Conservation (phyloP, 441 rosid genomes). For the Kokia cookei region DNA sequence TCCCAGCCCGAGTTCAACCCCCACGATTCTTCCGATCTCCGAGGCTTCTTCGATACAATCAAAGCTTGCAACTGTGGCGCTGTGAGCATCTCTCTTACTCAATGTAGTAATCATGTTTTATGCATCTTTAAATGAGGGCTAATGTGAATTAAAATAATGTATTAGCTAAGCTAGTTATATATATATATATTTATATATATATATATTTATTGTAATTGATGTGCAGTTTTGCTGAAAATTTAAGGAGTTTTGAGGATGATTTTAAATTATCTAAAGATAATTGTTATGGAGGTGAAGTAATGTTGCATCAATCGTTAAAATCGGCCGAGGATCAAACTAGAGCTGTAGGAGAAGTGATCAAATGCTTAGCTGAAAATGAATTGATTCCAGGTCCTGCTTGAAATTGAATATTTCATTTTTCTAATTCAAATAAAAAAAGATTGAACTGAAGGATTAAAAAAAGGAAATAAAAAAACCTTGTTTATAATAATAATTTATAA, state of each 20-base stretch:
- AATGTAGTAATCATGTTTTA: no score
- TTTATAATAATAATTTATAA: no score
- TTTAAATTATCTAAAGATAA: slow-evolving; percentile 35
- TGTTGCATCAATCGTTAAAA: slow-evolving; percentile 33
- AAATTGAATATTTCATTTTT: not conserved
- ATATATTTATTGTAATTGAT: not conserved
- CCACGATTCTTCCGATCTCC: slow-evolving; percentile 35
- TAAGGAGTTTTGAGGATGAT: slow-evolving; percentile 50
- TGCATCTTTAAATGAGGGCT: no score
- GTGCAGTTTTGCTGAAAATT: slow-evolving; percentile 52
- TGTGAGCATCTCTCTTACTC: slow-evolving; percentile 14
- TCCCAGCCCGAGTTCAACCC: slow-evolving; percentile 30
- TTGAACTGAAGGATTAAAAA: no score
- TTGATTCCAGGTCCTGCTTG: slow-evolving; percentile 67
- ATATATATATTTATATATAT: no score
- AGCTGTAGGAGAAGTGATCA: slow-evolving; percentile 54
- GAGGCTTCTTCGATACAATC: slow-evolving; percentile 46
- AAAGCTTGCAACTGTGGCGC: slow-evolving; percentile 47
- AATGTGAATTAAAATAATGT: not conserved
- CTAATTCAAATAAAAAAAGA: no score
- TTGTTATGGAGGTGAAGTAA: slow-evolving; percentile 19
- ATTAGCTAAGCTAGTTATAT: not conserved
- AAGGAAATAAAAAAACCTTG: no score
- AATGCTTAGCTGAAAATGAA: slow-evolving; percentile 46
- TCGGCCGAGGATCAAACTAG: slow-evolving; percentile 58